These are phyloP conservation scores for Diaporthe nobilis DNA, from an alignment of 2,329 filamentous ascomycete genomes.

Conservation along the genomic window DNA sequence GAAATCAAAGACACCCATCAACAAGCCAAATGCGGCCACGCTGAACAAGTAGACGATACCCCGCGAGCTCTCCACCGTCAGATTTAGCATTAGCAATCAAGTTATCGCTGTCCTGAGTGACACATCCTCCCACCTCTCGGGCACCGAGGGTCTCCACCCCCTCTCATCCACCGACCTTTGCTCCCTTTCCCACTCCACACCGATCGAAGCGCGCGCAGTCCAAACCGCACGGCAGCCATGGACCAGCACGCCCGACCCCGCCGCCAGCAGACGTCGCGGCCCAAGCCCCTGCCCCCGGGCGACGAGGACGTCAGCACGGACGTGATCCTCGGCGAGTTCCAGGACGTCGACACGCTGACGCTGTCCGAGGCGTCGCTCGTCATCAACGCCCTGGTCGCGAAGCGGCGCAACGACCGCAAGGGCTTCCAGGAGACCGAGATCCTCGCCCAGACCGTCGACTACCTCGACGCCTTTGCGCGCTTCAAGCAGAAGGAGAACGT, in stretches of 20 bases:
- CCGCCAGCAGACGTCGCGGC: slow-evolving; percentile 70
- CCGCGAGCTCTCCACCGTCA: neutral
- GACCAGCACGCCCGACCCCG: slow-evolving; percentile 34
- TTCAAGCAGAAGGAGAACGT: slow-evolving; percentile 97
- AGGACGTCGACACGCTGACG: slow-evolving; percentile 90
- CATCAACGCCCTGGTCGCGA: slow-evolving; percentile 88
- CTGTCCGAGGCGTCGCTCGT: slow-evolving; percentile 93
- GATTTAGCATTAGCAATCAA: neutral
- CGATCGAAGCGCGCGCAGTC: neutral
- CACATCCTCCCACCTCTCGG: slow-evolving; percentile 6
- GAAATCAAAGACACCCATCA: slow-evolving; percentile 13
- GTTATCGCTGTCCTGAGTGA: slow-evolving; percentile 9
- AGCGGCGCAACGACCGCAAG: slow-evolving; percentile 83
- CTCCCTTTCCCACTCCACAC: slow-evolving; percentile 36
- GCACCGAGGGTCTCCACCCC: slow-evolving; percentile 29
- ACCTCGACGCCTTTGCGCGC: slow-evolving; percentile 93
- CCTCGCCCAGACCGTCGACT: slow-evolving; percentile 89
- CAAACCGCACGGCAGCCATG: slow-evolving; percentile 47
- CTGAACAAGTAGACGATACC: neutral
- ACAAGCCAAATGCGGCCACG: slow-evolving; percentile 18
- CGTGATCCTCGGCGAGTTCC: slow-evolving; percentile 93
- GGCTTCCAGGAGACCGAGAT: slow-evolving; percentile 89
- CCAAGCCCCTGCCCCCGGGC: slow-evolving; percentile 77
- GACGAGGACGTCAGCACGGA: slow-evolving; percentile 89
- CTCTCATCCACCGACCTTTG: slow-evolving; percentile 4